Evolutionary conservation across 108 stramenopile genomes (phyloP), one percentile per base, ranked within the genome.

Genomic region (Aurantiochytrium sp.): DNA sequence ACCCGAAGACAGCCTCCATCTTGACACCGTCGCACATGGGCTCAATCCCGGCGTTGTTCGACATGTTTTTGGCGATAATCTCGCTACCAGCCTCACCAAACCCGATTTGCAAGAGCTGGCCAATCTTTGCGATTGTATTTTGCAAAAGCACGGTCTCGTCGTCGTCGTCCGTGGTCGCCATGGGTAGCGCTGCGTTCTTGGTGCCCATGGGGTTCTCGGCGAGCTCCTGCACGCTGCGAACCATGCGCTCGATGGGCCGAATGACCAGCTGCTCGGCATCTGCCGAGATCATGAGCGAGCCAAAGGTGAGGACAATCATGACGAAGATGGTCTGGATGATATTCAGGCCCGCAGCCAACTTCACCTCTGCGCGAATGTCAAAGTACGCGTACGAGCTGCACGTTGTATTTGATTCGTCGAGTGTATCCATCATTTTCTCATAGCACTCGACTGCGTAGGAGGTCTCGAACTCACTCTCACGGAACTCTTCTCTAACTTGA

Each of bases 31-130:
- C 95, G 23, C 96, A 95, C 51, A 96, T 96, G 5, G 97, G 97
- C 87, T 99, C 93, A 73, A 96, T 93, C 42, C 94, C 95, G 10
- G 94, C 90, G 5, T 94, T 93, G 60, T 94, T 93, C 21, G 91
- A 55, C 44, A 99, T 95, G 91, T 97, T 97, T 14, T 97, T 94
- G n/a, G 97, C 96, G 90, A 99, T 98, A 69, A 99, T 98, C 44
- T 93, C 96, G 44, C 97, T 97, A 44, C 98, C 98, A 4, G 97
- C 98, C 53, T 97, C 97, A 18, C 98, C 98, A 95, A 98, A 99
- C 64, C 98, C 98, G 71, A 98, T 96, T 88, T 96, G 92, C 14
- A 99, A 92, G 35, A 99, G 91, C 90, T 96, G 96, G 12, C 97
- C 95, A 91, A 98, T 98, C 91, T 97, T 98, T 6, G 95, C 91